A percentile compares a stretch with the other conserved stretches of the same genome.
These are phyloP conservation scores for Combretum micranthum DNA, from an alignment of 345 rosid genomes.

Conservation along the genomic window DNA sequence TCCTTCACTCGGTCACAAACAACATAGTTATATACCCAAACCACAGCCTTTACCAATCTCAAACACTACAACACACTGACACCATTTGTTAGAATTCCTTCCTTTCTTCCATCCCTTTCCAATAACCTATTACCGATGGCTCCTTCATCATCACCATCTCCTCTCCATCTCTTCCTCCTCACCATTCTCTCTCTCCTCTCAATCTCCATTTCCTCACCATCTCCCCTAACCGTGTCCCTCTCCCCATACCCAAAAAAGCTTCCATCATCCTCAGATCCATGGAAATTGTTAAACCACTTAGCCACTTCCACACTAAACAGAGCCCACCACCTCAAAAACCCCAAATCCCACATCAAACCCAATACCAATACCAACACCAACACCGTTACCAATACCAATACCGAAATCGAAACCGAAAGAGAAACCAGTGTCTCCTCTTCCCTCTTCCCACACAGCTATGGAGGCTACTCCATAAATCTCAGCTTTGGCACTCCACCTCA, in stretches of 20 bases:
- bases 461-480: conserved; percentile 70
- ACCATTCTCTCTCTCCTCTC: conserved; percentile 14
- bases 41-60: no score
- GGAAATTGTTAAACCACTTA: conserved; percentile 36
- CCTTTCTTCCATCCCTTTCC: no score
- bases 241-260: conserved; percentile 26
- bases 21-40: no score
- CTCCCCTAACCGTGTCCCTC: conserved; percentile 16
- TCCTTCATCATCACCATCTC: conserved; percentile 7
- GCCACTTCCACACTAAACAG: conserved; percentile 50
- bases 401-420: conserved; percentile 16
- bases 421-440: conserved; percentile 21
- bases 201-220: conserved; percentile 2
- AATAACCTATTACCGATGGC: not conserved
- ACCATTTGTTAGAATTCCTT: no score
- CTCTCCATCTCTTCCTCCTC: conserved; percentile 30
- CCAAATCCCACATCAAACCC: conserved; percentile 13
- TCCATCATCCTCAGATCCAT: conserved; percentile 16
- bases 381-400: conserved; percentile 12
- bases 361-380: conserved; percentile 20
- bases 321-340: conserved; percentile 54
- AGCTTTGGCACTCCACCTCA: conserved; percentile 89
- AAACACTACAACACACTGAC: no score
- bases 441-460: conserved; percentile 60
- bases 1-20: no score